These are phyloP conservation scores for Neopestalotiopsis clavispora DNA, from an alignment of 2,329 filamentous ascomycete species.

Conservation along the genomic window DNA sequence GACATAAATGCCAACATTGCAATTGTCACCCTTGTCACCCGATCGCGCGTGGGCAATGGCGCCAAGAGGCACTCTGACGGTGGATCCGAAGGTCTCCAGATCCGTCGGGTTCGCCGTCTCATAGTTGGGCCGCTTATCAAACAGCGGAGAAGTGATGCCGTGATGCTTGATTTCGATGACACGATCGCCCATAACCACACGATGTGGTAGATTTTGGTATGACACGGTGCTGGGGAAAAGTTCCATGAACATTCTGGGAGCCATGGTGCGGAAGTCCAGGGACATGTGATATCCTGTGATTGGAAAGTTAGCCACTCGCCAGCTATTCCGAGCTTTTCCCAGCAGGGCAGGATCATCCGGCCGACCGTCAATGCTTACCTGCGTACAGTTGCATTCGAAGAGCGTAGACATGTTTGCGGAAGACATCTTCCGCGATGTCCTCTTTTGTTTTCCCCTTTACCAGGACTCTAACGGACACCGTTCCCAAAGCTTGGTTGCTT, in stretches of 20 bases:
- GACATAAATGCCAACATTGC: constrained; percentile 30
- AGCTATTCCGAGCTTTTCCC: neutral
- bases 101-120: constrained; percentile 26
- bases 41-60: constrained; percentile 37
- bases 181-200: constrained; percentile 19
- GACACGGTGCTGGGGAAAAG: constrained; percentile 42
- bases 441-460: constrained; percentile 34
- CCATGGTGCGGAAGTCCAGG: constrained; percentile 48
- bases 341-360: too few relatives aligned
- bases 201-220: constrained; percentile 8
- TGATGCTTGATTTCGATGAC: constrained; percentile 13
- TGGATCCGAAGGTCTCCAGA: constrained; percentile 28
- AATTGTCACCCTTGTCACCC: constrained; percentile 24
- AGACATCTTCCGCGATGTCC: constrained; percentile 28
- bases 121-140: constrained; percentile 20
- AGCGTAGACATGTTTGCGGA: constrained; percentile 40
- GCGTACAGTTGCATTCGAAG: constrained; percentile 47
- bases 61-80: constrained; percentile 33
- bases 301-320: neutral
- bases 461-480: constrained; percentile 33
- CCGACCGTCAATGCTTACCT: constrained; percentile 21
- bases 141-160: constrained; percentile 19
- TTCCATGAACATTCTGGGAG: constrained; percentile 48
- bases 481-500: constrained; percentile 37
- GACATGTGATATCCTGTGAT: constrained; percentile 43